Base-by-base conservation (phyloP, 148 eudicot species). In the Fagopyrum esculentum region DNA sequence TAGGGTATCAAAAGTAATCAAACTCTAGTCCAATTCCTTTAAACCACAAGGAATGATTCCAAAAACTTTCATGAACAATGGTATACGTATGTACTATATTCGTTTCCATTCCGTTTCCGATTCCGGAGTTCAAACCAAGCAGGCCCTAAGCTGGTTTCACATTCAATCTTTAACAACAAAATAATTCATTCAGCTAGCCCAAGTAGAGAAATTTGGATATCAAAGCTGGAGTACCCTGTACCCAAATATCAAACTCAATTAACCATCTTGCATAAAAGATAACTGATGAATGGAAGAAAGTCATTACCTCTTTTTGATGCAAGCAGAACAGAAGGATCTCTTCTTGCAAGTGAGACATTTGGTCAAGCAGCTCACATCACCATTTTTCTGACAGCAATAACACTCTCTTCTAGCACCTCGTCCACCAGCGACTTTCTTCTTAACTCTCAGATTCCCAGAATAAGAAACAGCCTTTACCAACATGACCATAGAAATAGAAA, bases 301-400 rank as follows among this genome's bases (percentile, higher is more conserved):
- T 44, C 19, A 70, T 45, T 81, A 96, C 99, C 99, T 84, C 74
- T 84, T 90, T 76, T 77, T 79, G 64, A 96, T 89, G 83, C 98
- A 96, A 76, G 78, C 85, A 46, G 75, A 75, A 78, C 99, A 96
- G 78, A 90, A 95, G 78, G 79, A 88, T 57, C 78, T 84, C 78
- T 84, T 92, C 44, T 78, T 85, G 85, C 99, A 96, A 72, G 74
- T 84, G 66, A 76, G 81, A 76, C 98, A 92, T 83, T 87, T 86
- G 59, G 84, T 78, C 61, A 92, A 79, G 43, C 73, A 79, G 43
- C 73, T 81, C 74, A 80, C 80, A 17, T 75, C 68, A 40, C 82
- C 77, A 81, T 73, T 75, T 52, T 46, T 85, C 69, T 83, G 84
- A 76, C 99, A 96, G 97, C 98, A 96, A 73, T 92, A 98, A 73